Percentiles rank a stretch among this genome's conserved stretches.
Conservation (phyloP, 306 rosid species). For the Sindora glabra region DNA sequence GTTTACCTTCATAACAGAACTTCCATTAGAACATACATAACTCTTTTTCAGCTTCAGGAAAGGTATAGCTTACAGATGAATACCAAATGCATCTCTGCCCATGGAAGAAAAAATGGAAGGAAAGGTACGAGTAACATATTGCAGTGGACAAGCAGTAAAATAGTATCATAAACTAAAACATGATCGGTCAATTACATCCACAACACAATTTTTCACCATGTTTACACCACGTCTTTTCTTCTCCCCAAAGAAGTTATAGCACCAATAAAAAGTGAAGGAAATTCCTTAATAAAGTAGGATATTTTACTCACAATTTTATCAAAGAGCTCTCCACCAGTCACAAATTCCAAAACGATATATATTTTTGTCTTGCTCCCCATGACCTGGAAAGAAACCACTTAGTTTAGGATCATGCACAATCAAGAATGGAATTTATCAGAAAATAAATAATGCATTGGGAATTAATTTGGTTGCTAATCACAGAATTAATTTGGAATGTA, state of each 20-base stretch:
- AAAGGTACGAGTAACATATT: too few species aligned
- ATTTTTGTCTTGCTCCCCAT: slow-evolving; percentile 96
- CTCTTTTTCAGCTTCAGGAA: not conserved
- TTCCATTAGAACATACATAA: not conserved
- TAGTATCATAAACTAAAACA: not conserved
- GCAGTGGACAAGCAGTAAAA: not conserved
- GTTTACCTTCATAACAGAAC: slow-evolving; percentile 57
- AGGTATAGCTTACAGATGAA: not conserved
- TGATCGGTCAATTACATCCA: not conserved
- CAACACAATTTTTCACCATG: not conserved
- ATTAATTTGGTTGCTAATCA: too few species aligned
- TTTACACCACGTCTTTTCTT: too few species aligned
- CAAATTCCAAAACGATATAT: slow-evolving; percentile 89
- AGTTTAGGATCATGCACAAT: too few species aligned
- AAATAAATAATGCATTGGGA: too few species aligned
- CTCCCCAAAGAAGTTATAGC: too few species aligned
- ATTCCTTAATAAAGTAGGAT: too few species aligned
- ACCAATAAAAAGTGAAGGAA: too few species aligned
- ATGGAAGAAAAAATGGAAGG: too few species aligned
- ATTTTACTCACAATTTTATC: slow-evolving; percentile 94
- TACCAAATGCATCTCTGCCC: too few species aligned
- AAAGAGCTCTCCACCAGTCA: slow-evolving; percentile 96
- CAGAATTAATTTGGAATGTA: too few species aligned
- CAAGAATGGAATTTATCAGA: too few species aligned
- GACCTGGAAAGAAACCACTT: slow-evolving; percentile 46